Evolutionary conservation across 345 rosid species (phyloP), one percentile per base, ranked within the genome.

Genomic region (Erodium maritimum): DNA sequence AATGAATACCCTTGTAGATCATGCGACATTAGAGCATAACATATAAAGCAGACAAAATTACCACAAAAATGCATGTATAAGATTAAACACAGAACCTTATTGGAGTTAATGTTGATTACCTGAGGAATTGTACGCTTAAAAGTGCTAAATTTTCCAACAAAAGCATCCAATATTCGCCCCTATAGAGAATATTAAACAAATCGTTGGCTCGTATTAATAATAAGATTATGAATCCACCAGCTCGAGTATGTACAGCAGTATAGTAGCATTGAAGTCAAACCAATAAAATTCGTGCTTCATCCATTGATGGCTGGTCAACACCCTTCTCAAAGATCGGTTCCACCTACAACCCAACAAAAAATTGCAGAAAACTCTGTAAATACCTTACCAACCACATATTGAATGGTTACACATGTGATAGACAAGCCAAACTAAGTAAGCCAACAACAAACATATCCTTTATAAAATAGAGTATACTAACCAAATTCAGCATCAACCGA

Each of bases 271-370:
- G 59, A 68, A 58, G n/a, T 45, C 74, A 50, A 73, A 94, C 99
- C 90, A 94, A 76, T 18, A 94, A 65, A 73, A 87, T 71, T 50
- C 99, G 84, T 60, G 96, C 95, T 81, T 90, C 96, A 76, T 90
- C 96, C 97, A 87, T 90, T 61, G 96, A 87, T 65, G 82, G 82
- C 61, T 81, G 96, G 72, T 94, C 95, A 48, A 90, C 80, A 58
- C 93, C 99, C 78, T 94, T 94, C 71, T 94, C 99, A 69, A 83
- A 93, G 64, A 90, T 94, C 70, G 99, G 99, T 70, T 94, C 99
- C 56, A 94, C 97, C 99, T 90, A 75, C 63, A 63, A 64, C 68
- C 64, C 51, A 55, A 58, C 22, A 69, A 52, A 51, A 19, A 22
- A 63, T 64, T 53, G 58, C 57, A 52, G 53, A 23, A 67, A 52